Percentiles rank a stretch among this genome's conserved stretches.
phyloP scores from a whole-genome alignment of 495 filamentous ascomycete genomes.

The Daldinia caldariorum region DNA sequence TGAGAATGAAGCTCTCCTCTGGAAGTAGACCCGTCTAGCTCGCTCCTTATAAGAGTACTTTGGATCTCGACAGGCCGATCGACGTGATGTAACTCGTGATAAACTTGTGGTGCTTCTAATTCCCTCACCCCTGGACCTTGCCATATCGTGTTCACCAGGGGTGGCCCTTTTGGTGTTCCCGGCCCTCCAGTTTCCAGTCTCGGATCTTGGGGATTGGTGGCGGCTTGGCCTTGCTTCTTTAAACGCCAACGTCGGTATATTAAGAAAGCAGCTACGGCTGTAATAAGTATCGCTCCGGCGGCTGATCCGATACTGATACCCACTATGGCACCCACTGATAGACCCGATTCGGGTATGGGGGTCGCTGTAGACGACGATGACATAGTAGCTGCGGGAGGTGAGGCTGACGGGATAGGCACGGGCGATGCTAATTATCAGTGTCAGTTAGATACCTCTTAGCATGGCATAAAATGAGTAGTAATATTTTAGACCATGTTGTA shows the following conservation, averaged over 20 bases:
- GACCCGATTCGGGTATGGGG: slow-evolving; percentile 5
- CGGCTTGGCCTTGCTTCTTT: slow-evolving; percentile 9
- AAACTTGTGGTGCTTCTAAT: slow-evolving; percentile 20
- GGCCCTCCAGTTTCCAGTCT: background rate
- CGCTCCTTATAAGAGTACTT: slow-evolving; percentile 21
- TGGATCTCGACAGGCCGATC: slow-evolving; percentile 26
- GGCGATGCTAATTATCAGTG: slow-evolving; percentile 6
- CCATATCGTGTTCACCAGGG: slow-evolving; percentile 22
- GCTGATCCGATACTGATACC: slow-evolving; percentile 35
- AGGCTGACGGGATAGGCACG: slow-evolving; percentile 18
- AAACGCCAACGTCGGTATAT: slow-evolving; percentile 20
- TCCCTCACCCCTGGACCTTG: slow-evolving; percentile 31
- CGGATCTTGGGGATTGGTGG: slow-evolving; percentile 10
- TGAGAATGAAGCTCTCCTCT: slow-evolving; percentile 30
- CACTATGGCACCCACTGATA: slow-evolving; percentile 32
- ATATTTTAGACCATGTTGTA: background rate
- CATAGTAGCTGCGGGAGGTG: slow-evolving; percentile 9
- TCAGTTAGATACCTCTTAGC: slow-evolving; percentile 4
- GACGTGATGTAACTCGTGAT: slow-evolving; percentile 27
- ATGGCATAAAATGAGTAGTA: background rate
- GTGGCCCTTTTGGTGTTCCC: background rate
- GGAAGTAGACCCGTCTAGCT: slow-evolving; percentile 16
- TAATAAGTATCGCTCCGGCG: slow-evolving; percentile 15
- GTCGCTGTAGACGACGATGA: slow-evolving; percentile 12
- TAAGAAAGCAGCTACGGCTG: slow-evolving; percentile 15